Percentiles rank a stretch among this genome's conserved stretches.
Evolutionary conservation across 2,329 filamentous ascomycete genomes (phyloP).

Genomic region (Curvularia sp.): DNA sequence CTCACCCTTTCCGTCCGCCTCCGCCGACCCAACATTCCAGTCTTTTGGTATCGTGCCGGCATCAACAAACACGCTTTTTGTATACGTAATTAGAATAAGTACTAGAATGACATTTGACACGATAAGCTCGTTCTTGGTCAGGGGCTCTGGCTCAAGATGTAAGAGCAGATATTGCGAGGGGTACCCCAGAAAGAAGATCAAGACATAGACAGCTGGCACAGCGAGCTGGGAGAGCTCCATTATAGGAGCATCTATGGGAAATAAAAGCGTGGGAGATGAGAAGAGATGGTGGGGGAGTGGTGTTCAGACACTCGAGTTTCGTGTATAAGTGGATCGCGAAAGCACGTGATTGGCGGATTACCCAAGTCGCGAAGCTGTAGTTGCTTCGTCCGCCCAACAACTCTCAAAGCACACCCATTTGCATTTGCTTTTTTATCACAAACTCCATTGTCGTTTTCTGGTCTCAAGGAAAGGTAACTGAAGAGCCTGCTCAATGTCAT

Average conservation of each 20-base stretch:
- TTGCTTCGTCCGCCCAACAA: constrained; percentile 4
- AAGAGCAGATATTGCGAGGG: constrained; percentile 75
- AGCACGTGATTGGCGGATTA: constrained; percentile 34
- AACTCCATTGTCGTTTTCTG: background rate
- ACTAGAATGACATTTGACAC: constrained; percentile 71
- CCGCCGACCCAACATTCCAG: constrained; percentile 19
- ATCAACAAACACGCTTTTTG: constrained; percentile 65
- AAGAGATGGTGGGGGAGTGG: constrained; percentile 6
- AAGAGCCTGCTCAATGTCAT: constrained; percentile 22
- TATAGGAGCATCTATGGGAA: background rate
- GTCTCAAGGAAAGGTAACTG: background rate
- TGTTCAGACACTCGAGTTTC: constrained; percentile 3
- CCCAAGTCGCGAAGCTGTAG: background rate
- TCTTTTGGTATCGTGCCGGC: constrained; percentile 61
- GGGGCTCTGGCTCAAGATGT: constrained; percentile 63
- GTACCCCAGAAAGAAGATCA: constrained; percentile 75
- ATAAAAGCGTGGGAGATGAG: background rate
- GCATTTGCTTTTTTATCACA: background rate
- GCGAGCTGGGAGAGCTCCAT: constrained; percentile 58
- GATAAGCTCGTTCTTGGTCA: constrained; percentile 63
- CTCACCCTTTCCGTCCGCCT: background rate
- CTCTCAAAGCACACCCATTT: background rate
- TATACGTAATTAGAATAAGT: constrained; percentile 74
- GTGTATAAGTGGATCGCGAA: constrained; percentile 17
- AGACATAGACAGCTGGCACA: constrained; percentile 69